Base-by-base conservation (phyloP, 208 protist genomes). In the Strigomonas culicis region DNA sequence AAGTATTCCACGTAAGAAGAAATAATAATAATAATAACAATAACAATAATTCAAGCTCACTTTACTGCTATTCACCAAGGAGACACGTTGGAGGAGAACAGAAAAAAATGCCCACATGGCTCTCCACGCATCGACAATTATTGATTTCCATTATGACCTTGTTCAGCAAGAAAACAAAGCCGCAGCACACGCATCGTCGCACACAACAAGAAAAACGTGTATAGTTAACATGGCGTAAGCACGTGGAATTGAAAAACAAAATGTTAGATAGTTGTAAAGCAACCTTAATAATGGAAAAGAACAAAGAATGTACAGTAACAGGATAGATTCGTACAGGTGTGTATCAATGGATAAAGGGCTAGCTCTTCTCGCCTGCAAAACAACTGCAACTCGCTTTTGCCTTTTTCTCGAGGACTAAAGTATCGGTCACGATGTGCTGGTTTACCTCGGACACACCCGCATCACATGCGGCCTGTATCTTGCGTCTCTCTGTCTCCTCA, bases 391-490 rank as follows among this genome's bases (percentile, higher is more conserved):
- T 22, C 24, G 49, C 49, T 10, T 22, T 19, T 10, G 27, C 49
- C 49, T 55, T 55, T 19, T 55, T 10, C 49, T 55, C 25, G 24
- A 13, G 49, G 17, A 55, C 49, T 10, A 27, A 30, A 7, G 17
- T 8, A 10, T 55, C 49, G 17, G 49, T 55, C n/a, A 55, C 49
- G 49, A 22, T 55, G 17, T 8, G 7, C 25, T 55, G 17, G n/a
- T 55, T 55, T 22, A 55, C 49, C 49, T 55, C 49, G n/a, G 49
- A 55, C 49, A 55, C 11, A 10, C 49, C 49, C n/a, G 49, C 49
- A 21, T 55, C 49, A 10, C 49, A 30, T 10, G n/a, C 49, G 17
- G 17, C 11, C n/a, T 30, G n/a, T 24, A 55, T 55, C 24, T 55
- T 55, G 10, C 25, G 13, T 7, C 49, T 13, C 10, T 55, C 49